Conservation (phyloP, 805 yeast genomes). For the Candida argentea region DNA sequence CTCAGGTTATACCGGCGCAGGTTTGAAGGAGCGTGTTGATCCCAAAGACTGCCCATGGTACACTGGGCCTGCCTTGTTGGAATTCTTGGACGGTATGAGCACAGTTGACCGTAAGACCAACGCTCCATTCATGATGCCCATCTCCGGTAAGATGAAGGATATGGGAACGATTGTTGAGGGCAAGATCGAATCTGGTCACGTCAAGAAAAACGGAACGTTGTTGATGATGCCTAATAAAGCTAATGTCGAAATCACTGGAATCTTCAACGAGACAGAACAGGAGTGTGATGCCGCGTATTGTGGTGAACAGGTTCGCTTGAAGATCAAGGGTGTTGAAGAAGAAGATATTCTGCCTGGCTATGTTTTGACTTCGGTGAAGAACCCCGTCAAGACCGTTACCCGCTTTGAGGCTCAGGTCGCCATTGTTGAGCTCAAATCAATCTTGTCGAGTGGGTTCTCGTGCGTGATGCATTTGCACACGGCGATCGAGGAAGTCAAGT, state of each 20-base stretch:
- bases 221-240: slow-evolving; percentile 89
- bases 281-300: slow-evolving; percentile 85
- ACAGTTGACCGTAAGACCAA: slow-evolving; percentile 77
- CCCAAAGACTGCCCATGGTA: slow-evolving; percentile 83
- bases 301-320: slow-evolving; percentile 96
- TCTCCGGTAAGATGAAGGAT: slow-evolving; percentile 91
- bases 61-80: slow-evolving; percentile 83
- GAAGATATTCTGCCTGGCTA: slow-evolving; percentile 90
- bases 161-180: slow-evolving; percentile 98
- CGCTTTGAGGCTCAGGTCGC: slow-evolving; percentile 94
- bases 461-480: slow-evolving; percentile 99
- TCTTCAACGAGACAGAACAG: slow-evolving; percentile 90
- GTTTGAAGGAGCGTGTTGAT: slow-evolving; percentile 77
- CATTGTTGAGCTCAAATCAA: slow-evolving; percentile 90
- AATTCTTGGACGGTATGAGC: slow-evolving; percentile 76
- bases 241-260: slow-evolving; percentile 73
- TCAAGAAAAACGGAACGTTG: slow-evolving; percentile 67
- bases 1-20: slow-evolving; percentile 96
- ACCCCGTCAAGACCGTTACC: slow-evolving; percentile 87
- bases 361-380: slow-evolving; percentile 75
- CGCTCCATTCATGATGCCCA: slow-evolving; percentile 96
- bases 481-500: slow-evolving; percentile 90
- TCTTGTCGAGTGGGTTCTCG: slow-evolving; percentile 88
- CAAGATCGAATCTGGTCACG: slow-evolving; percentile 91
- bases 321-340: slow-evolving; percentile 92